Evolutionary conservation across 495 filamentous ascomycete species (phyloP), one percentile per base, ranked within the genome.

Genomic region (Hyaloscypha finlandica): DNA sequence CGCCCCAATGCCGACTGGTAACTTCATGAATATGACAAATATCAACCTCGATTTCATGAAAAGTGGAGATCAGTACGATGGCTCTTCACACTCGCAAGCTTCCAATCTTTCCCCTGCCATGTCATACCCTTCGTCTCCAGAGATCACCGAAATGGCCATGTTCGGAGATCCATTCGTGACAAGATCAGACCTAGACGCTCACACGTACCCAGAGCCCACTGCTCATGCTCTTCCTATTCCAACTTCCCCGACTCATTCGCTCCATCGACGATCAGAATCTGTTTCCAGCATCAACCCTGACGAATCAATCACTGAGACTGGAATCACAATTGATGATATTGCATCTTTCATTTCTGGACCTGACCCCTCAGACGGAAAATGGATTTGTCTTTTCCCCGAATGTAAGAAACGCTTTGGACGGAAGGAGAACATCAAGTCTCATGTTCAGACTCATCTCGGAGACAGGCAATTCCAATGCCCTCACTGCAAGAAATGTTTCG

Each of bases 381-480:
- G 93, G 92, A 81, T 90, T 2, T 99, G 95, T 75, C 77, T 90
- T 6, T 97, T 85, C 72, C 86, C 89, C 3, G 87, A 87, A 14
- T 99, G 95, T 80, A 81, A 84, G 48, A 94, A 95, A 70, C 84
- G 85, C 16, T 99, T 98, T 74, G 92, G 92, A 14, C 85, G 95
- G 58, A 95, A 96, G 75, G 95, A 99, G 78, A 99, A 99, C 77
- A 96, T 97, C 80, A 96, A 94, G 73, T 94, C 93, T 9, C 95
- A 99, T 76, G 91, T 99, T 53, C 95, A 99, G 77, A 97, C 95
- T 1, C 95, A 99, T 74, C 88, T 99, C 63, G 94, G 94, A 68
- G 96, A 98, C 70, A 86, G 96, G 33, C 96, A 97, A 74, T 99
- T 89, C 78, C 86, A 88, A 72, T 99, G 95, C 75, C 89, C 91